Evolutionary conservation across 164 flowering plant species (phyloP).

Genomic region (Sedum album): DNA sequence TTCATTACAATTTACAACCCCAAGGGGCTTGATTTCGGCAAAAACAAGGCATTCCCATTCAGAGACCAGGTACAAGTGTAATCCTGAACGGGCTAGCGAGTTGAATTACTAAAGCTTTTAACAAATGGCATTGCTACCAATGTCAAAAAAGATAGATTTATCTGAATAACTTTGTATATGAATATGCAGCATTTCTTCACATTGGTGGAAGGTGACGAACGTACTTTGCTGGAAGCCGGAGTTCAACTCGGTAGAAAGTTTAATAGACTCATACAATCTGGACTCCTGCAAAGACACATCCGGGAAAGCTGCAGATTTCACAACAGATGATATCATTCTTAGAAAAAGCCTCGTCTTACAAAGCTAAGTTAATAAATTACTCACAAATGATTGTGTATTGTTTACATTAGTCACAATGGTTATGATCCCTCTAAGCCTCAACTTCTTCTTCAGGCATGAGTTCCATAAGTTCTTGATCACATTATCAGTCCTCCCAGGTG

Average conservation of each 20-base stretch:
- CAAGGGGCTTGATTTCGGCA: conserved; percentile 89
- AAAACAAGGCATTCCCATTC: conserved; percentile 96
- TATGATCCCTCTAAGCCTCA: too few species aligned
- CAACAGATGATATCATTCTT: conserved; percentile 79
- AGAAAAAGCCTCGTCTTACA: conserved; percentile 47
- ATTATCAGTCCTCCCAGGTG: too few species aligned
- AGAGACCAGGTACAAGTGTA: conserved; percentile 68
- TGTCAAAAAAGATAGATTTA: neutral
- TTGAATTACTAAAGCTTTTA: too few species aligned
- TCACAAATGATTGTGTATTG: too few species aligned
- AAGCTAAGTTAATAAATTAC: neutral
- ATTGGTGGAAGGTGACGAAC: conserved; percentile 78
- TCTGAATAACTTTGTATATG: conserved; percentile 10
- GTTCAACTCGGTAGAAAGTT: conserved; percentile 69
- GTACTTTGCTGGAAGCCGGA: conserved; percentile 83
- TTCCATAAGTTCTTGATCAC: too few species aligned
- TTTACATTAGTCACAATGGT: too few species aligned
- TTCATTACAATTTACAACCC: conserved; percentile 86
- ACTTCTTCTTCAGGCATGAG: too few species aligned
- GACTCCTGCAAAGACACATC: conserved; percentile 87
- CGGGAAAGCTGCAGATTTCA: conserved; percentile 87
- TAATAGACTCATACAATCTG: conserved; percentile 79
- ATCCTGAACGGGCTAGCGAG: too few species aligned
- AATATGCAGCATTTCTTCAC: conserved; percentile 85
- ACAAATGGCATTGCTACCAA: neutral